These are phyloP conservation scores for Allodekkera sacchari DNA, from an alignment of 805 yeast genomes.

Conservation along the genomic window DNA sequence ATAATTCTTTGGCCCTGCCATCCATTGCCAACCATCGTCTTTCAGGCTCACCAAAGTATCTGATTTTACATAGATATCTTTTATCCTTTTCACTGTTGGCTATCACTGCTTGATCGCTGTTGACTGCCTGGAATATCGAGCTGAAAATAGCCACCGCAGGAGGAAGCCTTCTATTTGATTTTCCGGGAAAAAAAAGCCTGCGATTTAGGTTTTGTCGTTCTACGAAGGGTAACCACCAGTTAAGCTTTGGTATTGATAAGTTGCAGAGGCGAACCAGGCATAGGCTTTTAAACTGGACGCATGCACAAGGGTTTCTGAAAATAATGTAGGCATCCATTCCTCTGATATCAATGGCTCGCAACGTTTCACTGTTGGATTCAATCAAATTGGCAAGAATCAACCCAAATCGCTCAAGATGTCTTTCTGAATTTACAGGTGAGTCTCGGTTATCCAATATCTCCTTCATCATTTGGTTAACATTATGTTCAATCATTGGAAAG, in stretches of 20 bases:
- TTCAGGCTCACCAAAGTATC: slow-evolving; percentile 14
- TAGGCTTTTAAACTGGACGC: slow-evolving; percentile 7
- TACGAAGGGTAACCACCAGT: slow-evolving; percentile 17
- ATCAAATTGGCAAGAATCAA: slow-evolving; percentile 11
- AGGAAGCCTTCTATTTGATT: slow-evolving; percentile 9
- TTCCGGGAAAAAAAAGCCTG: slow-evolving; percentile 6
- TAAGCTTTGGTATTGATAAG: slow-evolving; percentile 15
- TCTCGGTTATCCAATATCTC: slow-evolving; percentile 1
- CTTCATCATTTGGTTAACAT: background rate
- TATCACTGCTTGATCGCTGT: too few species aligned
- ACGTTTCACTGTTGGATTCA: slow-evolving; percentile 6
- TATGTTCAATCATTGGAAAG: background rate
- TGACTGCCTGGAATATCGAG: slow-evolving; percentile 26
- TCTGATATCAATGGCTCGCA: slow-evolving; percentile 13
- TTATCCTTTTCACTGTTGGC: slow-evolving; percentile 1
- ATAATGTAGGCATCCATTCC: slow-evolving; percentile 16
- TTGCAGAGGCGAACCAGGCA: slow-evolving; percentile 12
- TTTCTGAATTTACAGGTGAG: slow-evolving; percentile 5
- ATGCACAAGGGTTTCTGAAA: slow-evolving; percentile 7
- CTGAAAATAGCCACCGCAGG: slow-evolving; percentile 21
- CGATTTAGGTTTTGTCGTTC: slow-evolving; percentile 10
- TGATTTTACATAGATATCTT: slow-evolving; percentile 8
- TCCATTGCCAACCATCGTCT: slow-evolving; percentile 1
- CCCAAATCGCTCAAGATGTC: slow-evolving; percentile 9
- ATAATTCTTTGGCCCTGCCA: slow-evolving; percentile 4